phyloP scores from a whole-genome alignment of 164 flowering plant species.

The Dillenia turbinata region DNA sequence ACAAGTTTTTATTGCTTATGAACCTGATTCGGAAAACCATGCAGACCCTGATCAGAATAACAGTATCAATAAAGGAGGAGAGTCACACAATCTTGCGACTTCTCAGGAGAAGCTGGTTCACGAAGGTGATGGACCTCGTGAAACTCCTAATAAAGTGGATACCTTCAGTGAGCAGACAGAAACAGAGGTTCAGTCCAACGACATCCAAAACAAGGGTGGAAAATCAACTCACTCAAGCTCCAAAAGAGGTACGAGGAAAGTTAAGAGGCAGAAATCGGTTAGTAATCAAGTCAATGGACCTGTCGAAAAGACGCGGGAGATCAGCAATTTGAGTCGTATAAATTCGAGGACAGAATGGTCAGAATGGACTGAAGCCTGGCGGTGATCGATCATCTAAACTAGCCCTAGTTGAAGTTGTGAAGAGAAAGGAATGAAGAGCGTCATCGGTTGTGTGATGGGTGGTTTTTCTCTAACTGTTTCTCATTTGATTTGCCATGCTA shows the following conservation, averaged over 20 bases:
- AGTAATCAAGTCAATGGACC: slow-evolving; percentile 6
- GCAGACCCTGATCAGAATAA: slow-evolving; percentile 14
- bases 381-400: slow-evolving; percentile 25
- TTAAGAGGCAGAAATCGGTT: slow-evolving; percentile 15
- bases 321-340: slow-evolving; percentile 47
- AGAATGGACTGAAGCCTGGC: slow-evolving; percentile 78
- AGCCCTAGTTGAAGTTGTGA: slow-evolving; percentile 2
- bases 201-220: slow-evolving; percentile 16
- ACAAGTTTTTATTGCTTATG: slow-evolving; percentile 18
- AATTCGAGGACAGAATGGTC: slow-evolving; percentile 43
- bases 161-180: neutral
- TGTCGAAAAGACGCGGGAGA: slow-evolving; percentile 35
- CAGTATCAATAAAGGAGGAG: slow-evolving; percentile 10
- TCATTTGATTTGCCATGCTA: slow-evolving; percentile 6
- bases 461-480: slow-evolving; percentile 15
- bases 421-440: neutral
- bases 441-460: slow-evolving; percentile 7
- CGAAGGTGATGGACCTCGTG: slow-evolving; percentile 18
- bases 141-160: slow-evolving; percentile 18
- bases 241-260: slow-evolving; percentile 19
- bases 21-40: slow-evolving; percentile 29
- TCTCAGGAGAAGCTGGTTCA: slow-evolving; percentile 18
- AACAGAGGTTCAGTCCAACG: slow-evolving; percentile 6
- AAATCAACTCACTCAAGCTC: slow-evolving; percentile 27
- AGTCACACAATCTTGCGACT: slow-evolving; percentile 9